These are phyloP conservation scores for Cornus florida DNA, from an alignment of 148 eudicot species.

Conservation along the genomic window DNA sequence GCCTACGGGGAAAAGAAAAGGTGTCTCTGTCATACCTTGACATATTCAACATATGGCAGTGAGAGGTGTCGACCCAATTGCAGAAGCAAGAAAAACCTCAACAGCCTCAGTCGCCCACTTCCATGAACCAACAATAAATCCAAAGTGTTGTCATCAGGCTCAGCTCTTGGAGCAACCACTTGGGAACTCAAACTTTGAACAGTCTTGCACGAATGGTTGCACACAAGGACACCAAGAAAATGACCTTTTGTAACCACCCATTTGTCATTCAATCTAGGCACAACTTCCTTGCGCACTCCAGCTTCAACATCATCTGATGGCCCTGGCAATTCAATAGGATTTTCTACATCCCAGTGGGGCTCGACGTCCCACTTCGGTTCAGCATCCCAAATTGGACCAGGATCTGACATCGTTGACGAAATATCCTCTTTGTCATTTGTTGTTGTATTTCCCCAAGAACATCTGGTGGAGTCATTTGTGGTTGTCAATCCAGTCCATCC, in stretches of 20 bases:
- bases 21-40: conserved; percentile 60
- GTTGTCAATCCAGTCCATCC: conserved; percentile 72
- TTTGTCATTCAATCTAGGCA: conserved; percentile 49
- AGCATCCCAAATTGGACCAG: conserved; percentile 97
- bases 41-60: conserved; percentile 90
- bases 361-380: conserved; percentile 97
- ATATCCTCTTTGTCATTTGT: conserved; percentile 90
- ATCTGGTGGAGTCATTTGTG: conserved; percentile 60
- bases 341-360: conserved; percentile 76
- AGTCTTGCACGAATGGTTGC: conserved; percentile 95
- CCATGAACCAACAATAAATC: conserved; percentile 91
- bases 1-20: not conserved
- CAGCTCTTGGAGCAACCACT: conserved; percentile 94
- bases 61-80: conserved; percentile 88
- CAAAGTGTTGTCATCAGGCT: conserved; percentile 77
- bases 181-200: conserved; percentile 95
- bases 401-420: conserved; percentile 97
- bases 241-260: conserved; percentile 72
- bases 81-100: conserved; percentile 72
- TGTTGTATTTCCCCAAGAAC: conserved; percentile 73
- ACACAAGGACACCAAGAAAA: conserved; percentile 84
- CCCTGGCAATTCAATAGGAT: conserved; percentile 86
- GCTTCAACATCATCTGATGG: conserved; percentile 52
- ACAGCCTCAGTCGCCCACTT: conserved; percentile 73
- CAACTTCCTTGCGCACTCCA: conserved; percentile 37